Percentiles rank a stretch among this genome's conserved stretches.
phyloP scores from a whole-genome alignment of 1,139 yeast species.

The Diutina ranongensis region DNA sequence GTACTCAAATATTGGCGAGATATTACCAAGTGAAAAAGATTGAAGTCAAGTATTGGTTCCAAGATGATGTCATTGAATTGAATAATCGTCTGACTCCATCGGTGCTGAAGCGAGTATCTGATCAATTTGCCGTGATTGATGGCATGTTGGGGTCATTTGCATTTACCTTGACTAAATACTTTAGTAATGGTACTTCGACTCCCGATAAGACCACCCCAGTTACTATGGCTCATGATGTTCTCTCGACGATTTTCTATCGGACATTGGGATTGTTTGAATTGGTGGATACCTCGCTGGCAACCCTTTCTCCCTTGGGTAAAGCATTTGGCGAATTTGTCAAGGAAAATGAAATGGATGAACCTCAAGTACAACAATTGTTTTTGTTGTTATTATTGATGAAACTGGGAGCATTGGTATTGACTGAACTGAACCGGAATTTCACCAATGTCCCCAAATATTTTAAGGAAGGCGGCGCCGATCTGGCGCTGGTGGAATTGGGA shows the following conservation, averaged over 20 bases:
- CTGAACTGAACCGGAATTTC: constrained; percentile 20
- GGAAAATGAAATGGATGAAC: constrained; percentile 14
- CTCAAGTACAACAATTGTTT: constrained; percentile 24
- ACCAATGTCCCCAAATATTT: constrained; percentile 25
- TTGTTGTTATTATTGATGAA: constrained; percentile 33
- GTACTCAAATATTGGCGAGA: constrained; percentile 68
- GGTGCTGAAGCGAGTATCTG: constrained; percentile 11
- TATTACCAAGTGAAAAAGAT: constrained; percentile 75
- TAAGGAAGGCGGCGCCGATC: constrained; percentile 17
- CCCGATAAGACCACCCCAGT: too few relatives aligned
- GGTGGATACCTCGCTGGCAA: constrained; percentile 30
- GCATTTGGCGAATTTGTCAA: constrained; percentile 19
- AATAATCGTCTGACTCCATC: constrained; percentile 45
- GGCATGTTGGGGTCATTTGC: constrained; percentile 12
- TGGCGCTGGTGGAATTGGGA: constrained; percentile 21
- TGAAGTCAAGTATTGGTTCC: constrained; percentile 48
- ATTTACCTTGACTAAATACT: constrained; percentile 17
- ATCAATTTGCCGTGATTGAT: constrained; percentile 11
- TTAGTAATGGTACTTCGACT: background rate
- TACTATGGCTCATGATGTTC: too few relatives aligned
- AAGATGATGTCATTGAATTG: constrained; percentile 33
- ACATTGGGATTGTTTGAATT: constrained; percentile 45
- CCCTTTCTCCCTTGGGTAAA: constrained; percentile 47
- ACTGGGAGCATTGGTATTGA: constrained; percentile 19
- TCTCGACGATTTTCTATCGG: constrained; percentile 36